A percentile compares a stretch with the other conserved stretches of the same genome.
Evolutionary conservation across 2,329 filamentous ascomycete genomes (phyloP).

Genomic region (Pochonia chlamydosporia): DNA sequence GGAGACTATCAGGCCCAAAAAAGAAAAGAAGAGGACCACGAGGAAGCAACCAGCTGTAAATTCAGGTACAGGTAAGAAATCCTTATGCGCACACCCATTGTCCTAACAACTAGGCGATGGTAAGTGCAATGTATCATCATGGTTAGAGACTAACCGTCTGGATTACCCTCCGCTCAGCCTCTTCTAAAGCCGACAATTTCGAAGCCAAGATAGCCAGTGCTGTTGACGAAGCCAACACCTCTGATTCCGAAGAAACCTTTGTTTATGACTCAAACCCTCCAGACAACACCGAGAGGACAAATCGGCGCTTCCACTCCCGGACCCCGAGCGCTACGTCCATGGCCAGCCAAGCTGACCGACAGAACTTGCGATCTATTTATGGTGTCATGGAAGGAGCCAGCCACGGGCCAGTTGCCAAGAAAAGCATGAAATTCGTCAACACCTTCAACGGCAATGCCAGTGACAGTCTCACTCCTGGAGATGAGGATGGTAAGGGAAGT

Average conservation of each 20-base stretch:
- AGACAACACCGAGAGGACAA: slow-evolving; percentile 50
- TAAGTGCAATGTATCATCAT: not conserved
- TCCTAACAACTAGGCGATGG: not conserved
- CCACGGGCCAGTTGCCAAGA: slow-evolving; percentile 51
- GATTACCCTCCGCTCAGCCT: slow-evolving; percentile 47
- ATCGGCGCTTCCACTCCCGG: slow-evolving; percentile 81
- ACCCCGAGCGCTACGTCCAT: slow-evolving; percentile 91
- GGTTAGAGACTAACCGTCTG: not conserved
- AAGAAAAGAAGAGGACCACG: slow-evolving; percentile 76
- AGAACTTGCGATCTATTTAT: slow-evolving; percentile 59
- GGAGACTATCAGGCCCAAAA: slow-evolving; percentile 94
- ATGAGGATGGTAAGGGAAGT: slow-evolving; percentile 61
- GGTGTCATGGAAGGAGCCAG: slow-evolving; percentile 56
- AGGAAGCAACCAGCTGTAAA: slow-evolving; percentile 70
- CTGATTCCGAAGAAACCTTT: slow-evolving; percentile 96
- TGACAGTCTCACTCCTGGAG: slow-evolving; percentile 47
- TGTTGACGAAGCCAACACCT: slow-evolving; percentile 92
- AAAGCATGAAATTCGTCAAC: slow-evolving; percentile 94
- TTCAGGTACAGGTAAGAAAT: slow-evolving; percentile 63
- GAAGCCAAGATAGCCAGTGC: slow-evolving; percentile 95
- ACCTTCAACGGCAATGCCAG: slow-evolving; percentile 59
- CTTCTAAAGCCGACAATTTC: slow-evolving; percentile 96
- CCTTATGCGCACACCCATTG: slow-evolving; percentile 1
- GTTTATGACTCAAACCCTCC: slow-evolving; percentile 98
- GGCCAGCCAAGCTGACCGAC: slow-evolving; percentile 59